Conservation (phyloP, 345 rosid genomes). For the Erucastrum elatum region DNA sequence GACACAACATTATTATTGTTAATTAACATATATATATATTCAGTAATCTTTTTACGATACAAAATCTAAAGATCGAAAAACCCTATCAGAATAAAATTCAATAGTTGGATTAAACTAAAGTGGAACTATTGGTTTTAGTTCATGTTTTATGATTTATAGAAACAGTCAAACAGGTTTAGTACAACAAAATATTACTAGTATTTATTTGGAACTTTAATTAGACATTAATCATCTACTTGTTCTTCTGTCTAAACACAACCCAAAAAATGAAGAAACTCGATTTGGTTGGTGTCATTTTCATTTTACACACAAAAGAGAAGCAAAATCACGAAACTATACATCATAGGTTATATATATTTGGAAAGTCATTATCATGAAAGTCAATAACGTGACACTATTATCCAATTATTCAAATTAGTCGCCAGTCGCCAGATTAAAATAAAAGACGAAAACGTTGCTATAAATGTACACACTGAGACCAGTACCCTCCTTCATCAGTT, state of each 20-base stretch:
- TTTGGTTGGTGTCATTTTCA: constrained; percentile 15
- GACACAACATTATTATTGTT: background rate
- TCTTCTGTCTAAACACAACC: no score
- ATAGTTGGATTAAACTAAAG: background rate
- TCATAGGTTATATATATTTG: background rate
- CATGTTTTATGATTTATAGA: no score
- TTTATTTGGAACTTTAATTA: background rate
- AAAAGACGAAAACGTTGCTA: background rate
- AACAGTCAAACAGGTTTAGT: background rate
- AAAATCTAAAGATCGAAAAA: background rate
- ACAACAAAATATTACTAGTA: background rate
- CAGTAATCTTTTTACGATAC: background rate
- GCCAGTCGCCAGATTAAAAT: background rate
- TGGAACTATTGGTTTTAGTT: background rate
- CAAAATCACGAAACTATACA: no score
- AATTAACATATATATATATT: background rate
- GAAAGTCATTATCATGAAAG: background rate
- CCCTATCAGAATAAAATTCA: background rate
- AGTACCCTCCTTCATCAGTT: background rate
- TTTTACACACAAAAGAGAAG: no score
- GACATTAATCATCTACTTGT: no score
- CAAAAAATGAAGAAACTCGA: background rate
- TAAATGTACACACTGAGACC: constrained; percentile 4
- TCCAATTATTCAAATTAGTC: background rate
- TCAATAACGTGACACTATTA: background rate